Conservation (phyloP, 768 basidiomycete species). For the Lactarius sanguifluus region DNA sequence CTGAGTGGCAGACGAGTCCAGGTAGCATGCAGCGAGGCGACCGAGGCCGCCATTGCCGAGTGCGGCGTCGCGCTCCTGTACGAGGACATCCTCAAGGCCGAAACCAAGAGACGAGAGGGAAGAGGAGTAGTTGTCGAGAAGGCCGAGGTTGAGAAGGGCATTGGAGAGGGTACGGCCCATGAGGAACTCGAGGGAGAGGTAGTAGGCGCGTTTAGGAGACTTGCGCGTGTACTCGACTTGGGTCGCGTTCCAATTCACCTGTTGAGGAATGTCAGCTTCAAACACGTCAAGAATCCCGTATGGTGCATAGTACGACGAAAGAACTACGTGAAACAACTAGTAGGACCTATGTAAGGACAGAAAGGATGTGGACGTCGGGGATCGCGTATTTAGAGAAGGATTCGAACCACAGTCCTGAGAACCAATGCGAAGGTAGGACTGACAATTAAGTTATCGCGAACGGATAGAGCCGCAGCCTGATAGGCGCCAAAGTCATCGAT, state of each 20-base stretch:
- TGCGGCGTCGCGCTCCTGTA: constrained; percentile 89
- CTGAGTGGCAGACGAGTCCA: constrained; percentile 88
- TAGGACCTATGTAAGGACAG: background rate
- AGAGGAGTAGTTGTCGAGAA: constrained; percentile 72
- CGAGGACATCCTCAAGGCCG: constrained; percentile 82
- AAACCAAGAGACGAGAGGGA: constrained; percentile 82
- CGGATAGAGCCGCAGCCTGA: constrained; percentile 86
- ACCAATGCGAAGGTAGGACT: constrained; percentile 28
- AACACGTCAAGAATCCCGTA: constrained; percentile 1
- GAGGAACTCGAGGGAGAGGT: constrained; percentile 92
- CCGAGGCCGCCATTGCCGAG: constrained; percentile 96
- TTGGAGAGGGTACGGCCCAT: constrained; percentile 81
- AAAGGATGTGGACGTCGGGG: background rate
- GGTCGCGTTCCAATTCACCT: constrained; percentile 87
- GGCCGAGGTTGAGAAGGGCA: constrained; percentile 83
- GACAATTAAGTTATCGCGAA: constrained; percentile 85
- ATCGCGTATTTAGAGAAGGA: constrained; percentile 1
- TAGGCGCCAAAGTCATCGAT: constrained; percentile 85
- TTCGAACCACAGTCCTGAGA: constrained; percentile 9
- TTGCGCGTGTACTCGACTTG: constrained; percentile 77
- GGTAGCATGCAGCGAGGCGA: constrained; percentile 94
- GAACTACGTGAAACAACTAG: background rate
- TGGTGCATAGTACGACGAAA: background rate
- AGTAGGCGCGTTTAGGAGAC: constrained; percentile 88
- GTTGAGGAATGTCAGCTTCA: constrained; percentile 10